Evolutionary conservation across 352 stramenopile genomes (phyloP).

Genomic region (Plasmopara viticola): DNA sequence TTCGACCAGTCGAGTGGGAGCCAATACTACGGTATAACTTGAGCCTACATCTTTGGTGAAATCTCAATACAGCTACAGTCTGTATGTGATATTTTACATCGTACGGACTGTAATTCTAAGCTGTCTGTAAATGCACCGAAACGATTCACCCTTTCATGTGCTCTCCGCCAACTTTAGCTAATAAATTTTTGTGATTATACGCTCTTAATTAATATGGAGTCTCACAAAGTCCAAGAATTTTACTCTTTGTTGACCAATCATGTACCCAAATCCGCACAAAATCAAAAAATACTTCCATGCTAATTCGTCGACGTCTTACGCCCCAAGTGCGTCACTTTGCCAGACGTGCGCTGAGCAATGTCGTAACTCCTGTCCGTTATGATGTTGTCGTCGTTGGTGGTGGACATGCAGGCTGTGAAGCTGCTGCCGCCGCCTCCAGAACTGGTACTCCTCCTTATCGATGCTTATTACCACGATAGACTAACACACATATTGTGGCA

Average conservation of each 20-base stretch:
- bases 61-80: neutral
- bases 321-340: slow-evolving; percentile 9
- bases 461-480: neutral
- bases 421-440: slow-evolving; percentile 42
- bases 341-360: slow-evolving; percentile 14
- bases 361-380: slow-evolving; percentile 16
- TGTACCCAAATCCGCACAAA: neutral
- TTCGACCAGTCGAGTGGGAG: neutral
- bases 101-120: neutral
- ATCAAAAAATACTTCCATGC: slow-evolving; percentile 6
- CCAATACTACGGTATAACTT: neutral
- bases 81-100: neutral
- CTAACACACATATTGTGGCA: neutral
- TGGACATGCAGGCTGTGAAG: slow-evolving; percentile 56
- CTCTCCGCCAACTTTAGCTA: neutral
- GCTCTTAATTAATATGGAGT: too few relatives aligned
- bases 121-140: neutral
- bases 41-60: neutral
- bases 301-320: slow-evolving; percentile 12
- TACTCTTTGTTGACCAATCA: too few relatives aligned
- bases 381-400: slow-evolving; percentile 60
- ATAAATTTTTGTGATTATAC: too few relatives aligned
- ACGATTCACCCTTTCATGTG: neutral
- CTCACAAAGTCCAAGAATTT: too few relatives aligned
- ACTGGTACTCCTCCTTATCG: slow-evolving; percentile 22